Base-by-base conservation (phyloP, 805 yeast genomes). In the Millerozyma miso region DNA sequence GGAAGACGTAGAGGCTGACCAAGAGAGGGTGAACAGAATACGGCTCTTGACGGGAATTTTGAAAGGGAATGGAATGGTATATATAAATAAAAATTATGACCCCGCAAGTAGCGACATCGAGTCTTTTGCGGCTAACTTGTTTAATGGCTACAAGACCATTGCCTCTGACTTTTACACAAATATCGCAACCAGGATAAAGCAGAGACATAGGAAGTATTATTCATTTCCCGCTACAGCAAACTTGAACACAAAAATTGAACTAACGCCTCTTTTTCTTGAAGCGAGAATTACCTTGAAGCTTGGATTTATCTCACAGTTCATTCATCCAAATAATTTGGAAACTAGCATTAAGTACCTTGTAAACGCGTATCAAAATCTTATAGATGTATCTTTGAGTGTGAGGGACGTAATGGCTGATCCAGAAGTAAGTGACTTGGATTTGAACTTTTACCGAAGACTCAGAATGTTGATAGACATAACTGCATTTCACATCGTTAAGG, bases 401-500 rank as follows among this genome's bases (percentile, higher is more conserved):
- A 46, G 46, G 33, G 19, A 23, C 8, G 23, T 29, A 4, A 33
- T 37, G 17, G 33, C 29, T 43, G 34, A 15, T 6, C 7, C 17
- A n/a, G 20, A 42, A 37, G 33, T 48, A 48, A 42, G 38, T 19
- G 44, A 39, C 18, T 37, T 38, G 10, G 74, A 70, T 44, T 19
- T 39, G 4, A 46, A 45, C 15, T 44, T 70, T 8, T 62, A 61
- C 37, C 29, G 7, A 4, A 69, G 66, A 38, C 54, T 74, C 31
- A 57, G 87, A 35, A 53, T 56, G 7, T 59, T 84, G 37, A 57
- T 85, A 4, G 95, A 88, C 54, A 57, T 79, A 3, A 54, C 77
- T 4, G 81, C 84, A 0, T 69, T 83, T 39, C 85, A 83, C 51
- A 79, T 86, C 7, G 76, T 78, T 5, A 72, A 85, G 47, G 67